A percentile compares a stretch with the other conserved stretches of the same genome.
Conservation (phyloP, 1,284 basidiomycete genomes). For the Moesziomyces antarcticus region DNA sequence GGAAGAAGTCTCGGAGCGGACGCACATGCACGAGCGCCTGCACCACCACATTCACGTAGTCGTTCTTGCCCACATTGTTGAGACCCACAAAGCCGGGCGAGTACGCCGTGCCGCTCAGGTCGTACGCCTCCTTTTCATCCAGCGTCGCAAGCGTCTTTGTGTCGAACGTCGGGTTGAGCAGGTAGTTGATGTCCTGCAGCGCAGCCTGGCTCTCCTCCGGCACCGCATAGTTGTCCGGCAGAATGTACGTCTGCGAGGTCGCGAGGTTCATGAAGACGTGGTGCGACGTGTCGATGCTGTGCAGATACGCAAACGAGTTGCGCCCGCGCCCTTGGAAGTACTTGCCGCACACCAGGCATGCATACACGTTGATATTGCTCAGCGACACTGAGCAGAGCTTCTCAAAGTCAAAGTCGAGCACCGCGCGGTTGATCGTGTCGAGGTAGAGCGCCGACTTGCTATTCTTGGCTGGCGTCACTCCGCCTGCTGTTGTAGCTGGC, state of each 20-base stretch:
- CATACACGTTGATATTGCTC: slow-evolving; percentile 96
- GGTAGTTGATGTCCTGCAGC: slow-evolving; percentile 90
- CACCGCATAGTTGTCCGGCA: slow-evolving; percentile 97
- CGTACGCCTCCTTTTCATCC: slow-evolving; percentile 72
- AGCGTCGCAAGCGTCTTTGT: slow-evolving; percentile 72
- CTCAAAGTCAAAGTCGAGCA: slow-evolving; percentile 98
- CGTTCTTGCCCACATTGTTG: slow-evolving; percentile 96
- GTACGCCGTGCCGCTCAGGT: slow-evolving; percentile 83
- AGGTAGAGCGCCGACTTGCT: slow-evolving; percentile 87
- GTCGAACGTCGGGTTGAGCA: slow-evolving; percentile 84
- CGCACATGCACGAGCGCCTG: slow-evolving; percentile 91
- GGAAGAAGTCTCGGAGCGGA: slow-evolving; percentile 82
- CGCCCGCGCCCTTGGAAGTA: slow-evolving; percentile 97
- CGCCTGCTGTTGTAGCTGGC: slow-evolving; percentile 50
- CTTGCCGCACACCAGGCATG: slow-evolving; percentile 96
- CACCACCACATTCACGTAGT: slow-evolving; percentile 96
- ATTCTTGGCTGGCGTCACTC: slow-evolving; percentile 58
- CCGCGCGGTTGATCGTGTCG: slow-evolving; percentile 75
- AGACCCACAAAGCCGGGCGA: slow-evolving; percentile 93
- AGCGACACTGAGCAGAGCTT: slow-evolving; percentile 96
- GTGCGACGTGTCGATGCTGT: slow-evolving; percentile 97
- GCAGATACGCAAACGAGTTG: slow-evolving; percentile 92
- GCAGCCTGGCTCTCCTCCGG: slow-evolving; percentile 80
- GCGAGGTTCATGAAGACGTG: slow-evolving; percentile 97
- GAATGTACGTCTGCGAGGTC: slow-evolving; percentile 92